Percentiles rank a stretch among this genome's conserved stretches.
These are phyloP conservation scores for Septoria petroselini DNA, from an alignment of 2,329 filamentous ascomycete genomes.

Conservation along the genomic window DNA sequence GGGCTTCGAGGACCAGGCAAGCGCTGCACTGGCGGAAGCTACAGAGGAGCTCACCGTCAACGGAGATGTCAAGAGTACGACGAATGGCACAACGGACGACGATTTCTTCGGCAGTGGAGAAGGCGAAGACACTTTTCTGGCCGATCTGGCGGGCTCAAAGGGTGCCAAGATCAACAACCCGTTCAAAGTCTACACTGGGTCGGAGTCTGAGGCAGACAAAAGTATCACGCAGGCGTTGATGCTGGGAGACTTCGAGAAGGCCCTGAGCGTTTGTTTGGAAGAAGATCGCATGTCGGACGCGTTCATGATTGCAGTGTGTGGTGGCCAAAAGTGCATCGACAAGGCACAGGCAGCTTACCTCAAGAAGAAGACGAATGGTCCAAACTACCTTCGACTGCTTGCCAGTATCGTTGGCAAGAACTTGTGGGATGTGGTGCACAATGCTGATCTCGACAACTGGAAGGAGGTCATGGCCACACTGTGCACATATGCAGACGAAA, in stretches of 20 bases:
- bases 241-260: slow-evolving; percentile 85
- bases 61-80: slow-evolving; percentile 51
- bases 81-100: slow-evolving; percentile 39
- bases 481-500: slow-evolving; percentile 89
- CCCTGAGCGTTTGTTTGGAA: slow-evolving; percentile 81
- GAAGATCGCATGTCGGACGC: slow-evolving; percentile 92
- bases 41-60: slow-evolving; percentile 43
- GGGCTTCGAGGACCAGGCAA: slow-evolving; percentile 67
- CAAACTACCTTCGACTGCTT: slow-evolving; percentile 87
- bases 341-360: slow-evolving; percentile 92
- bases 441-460: slow-evolving; percentile 89
- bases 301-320: slow-evolving; percentile 96
- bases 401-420: slow-evolving; percentile 94
- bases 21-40: slow-evolving; percentile 46
- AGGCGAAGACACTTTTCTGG: slow-evolving; percentile 81
- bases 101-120: slow-evolving; percentile 71
- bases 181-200: slow-evolving; percentile 81
- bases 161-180: slow-evolving; percentile 90
- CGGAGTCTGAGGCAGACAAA: slow-evolving; percentile 81
- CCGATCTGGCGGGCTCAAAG: slow-evolving; percentile 80
- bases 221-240: slow-evolving; percentile 83
- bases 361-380: slow-evolving; percentile 72
- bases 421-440: slow-evolving; percentile 96
- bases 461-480: slow-evolving; percentile 95
- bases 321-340: slow-evolving; percentile 86